Evolutionary conservation across 306 rosid genomes (phyloP).

Genomic region (Dalbergia cochinchinensis): DNA sequence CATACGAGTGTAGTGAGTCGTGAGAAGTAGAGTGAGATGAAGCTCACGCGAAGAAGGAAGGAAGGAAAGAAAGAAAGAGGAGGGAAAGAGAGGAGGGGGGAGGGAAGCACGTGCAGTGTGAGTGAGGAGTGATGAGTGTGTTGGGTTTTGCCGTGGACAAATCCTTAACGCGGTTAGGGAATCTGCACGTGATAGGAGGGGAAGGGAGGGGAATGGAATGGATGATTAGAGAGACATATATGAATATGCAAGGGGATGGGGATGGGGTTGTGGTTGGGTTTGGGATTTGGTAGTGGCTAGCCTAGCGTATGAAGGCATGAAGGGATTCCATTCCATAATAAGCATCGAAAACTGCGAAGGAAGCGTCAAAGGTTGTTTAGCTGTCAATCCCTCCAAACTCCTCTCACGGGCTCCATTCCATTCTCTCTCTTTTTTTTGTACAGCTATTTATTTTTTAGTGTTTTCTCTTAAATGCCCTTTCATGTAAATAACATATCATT

Average conservation of each 20-base stretch:
- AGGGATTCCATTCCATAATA: constrained; percentile 35
- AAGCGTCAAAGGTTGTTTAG: constrained; percentile 87
- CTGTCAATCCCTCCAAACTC: constrained; percentile 87
- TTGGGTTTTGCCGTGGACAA: constrained; percentile 10
- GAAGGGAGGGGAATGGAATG: constrained; percentile 25
- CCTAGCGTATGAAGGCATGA: constrained; percentile 36
- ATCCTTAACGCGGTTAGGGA: constrained; percentile 50
- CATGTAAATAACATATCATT: too few relatives aligned
- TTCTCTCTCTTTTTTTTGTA: neutral
- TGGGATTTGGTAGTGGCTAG: constrained; percentile 3
- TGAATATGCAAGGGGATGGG: constrained; percentile 14
- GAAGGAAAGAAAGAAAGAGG: neutral
- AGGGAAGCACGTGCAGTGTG: constrained; percentile 41
- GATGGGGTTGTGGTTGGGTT: too few relatives aligned
- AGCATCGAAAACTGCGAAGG: constrained; percentile 68
- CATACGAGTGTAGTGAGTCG: too few relatives aligned
- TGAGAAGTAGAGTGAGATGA: too few relatives aligned
- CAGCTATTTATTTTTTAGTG: neutral
- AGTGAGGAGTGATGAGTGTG: neutral
- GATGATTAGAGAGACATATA: neutral
- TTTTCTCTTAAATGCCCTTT: constrained; percentile 29
- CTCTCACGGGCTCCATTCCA: constrained; percentile 62
- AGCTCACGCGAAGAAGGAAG: too few relatives aligned
- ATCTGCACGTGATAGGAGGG: constrained; percentile 73
- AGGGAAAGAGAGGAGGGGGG: neutral